Percentiles rank a stretch among this genome's conserved stretches.
phyloP scores from a whole-genome alignment of 2,329 filamentous ascomycete species.

The Herpotrichia juniperi region DNA sequence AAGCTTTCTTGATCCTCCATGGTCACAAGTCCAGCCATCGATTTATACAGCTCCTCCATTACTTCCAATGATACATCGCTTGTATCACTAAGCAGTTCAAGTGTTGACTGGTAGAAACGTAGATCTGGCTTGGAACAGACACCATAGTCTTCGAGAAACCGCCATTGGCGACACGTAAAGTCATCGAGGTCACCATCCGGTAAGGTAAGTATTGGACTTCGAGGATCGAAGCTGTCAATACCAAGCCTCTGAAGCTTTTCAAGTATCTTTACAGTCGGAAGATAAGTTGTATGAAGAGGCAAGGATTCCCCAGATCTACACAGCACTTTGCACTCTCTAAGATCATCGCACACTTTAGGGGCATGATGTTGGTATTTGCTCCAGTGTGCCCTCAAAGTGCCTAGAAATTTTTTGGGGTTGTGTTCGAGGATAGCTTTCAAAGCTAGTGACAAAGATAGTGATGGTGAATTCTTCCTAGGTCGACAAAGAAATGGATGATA shows the following conservation, averaged over 20 bases:
- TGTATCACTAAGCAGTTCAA: not conserved
- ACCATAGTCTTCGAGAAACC: conserved; percentile 20
- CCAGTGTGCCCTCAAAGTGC: conserved; percentile 22
- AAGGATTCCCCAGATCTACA: conserved; percentile 3
- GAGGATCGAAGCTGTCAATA: not conserved
- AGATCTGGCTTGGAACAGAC: conserved; percentile 15
- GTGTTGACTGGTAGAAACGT: conserved; percentile 12
- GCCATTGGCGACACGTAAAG: conserved; percentile 8
- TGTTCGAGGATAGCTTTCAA: conserved; percentile 6
- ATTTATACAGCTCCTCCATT: conserved; percentile 1
- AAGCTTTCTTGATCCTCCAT: conserved; percentile 3
- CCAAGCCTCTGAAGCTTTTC: not conserved
- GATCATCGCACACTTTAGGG: not conserved
- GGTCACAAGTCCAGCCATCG: conserved; percentile 8
- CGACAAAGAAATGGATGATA: conserved; percentile 13
- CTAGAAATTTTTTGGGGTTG: conserved; percentile 13
- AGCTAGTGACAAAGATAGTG: conserved; percentile 6
- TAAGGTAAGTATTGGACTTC: conserved; percentile 12
- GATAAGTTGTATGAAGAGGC: conserved; percentile 9
- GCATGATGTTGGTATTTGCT: conserved; percentile 10
- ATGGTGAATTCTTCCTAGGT: not conserved
- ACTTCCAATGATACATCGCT: too few species aligned
- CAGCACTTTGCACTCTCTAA: conserved; percentile 8
- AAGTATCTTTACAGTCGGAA: conserved; percentile 13
- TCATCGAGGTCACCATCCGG: conserved; percentile 6